Base-by-base conservation (phyloP, 2,329 filamentous ascomycete genomes). In the Thelonectria discophora region DNA sequence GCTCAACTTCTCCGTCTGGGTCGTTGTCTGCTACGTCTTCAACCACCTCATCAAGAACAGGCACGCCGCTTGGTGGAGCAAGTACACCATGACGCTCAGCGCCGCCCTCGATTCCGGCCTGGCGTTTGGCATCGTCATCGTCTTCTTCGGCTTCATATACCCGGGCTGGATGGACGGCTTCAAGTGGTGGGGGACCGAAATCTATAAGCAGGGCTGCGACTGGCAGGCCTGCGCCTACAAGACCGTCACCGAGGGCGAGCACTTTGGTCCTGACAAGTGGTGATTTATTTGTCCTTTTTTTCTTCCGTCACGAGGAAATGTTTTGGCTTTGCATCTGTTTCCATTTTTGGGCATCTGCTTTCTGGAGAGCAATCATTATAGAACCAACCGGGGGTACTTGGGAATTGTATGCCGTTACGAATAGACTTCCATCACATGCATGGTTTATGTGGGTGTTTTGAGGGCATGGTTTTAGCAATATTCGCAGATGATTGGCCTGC, bases 1-100 rank as follows among this genome's bases (percentile, higher is more conserved):
- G 0, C 87, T 97, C 65, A 97, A 97, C 76, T 97, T 95, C 74
- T 92, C 88, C 2, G 90, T 94, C 45, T 96, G 93, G 92, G 91
- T 89, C 0, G 78, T 95, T 8, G 91, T 96, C 13, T 95, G 91
- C 79, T 96, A 90, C 76, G 69, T 92, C 45, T 97, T 97, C 82
- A 96, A 96, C 75, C 89, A 90, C 74, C 76, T 90, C 62, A 84
- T 96, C 71, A 88, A 89, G 73, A 86, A 86, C 37, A 82, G 89
- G 20, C 89, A 87, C 24, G 82, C 82, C 30, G 88, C 86, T 1
- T 97, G 93, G 93, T 96, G 93, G 93, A 88, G 87, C 49, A 95
- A 96, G 77, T 96, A 96, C 75, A 94, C 91, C 42, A 95, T 96
- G 91, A 94, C 92, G 4, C 81, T 96, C 54, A 92, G 89, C 60